Evolutionary conservation across 2,329 filamentous ascomycete genomes (phyloP).

Genomic region (Neonectria sp.): DNA sequence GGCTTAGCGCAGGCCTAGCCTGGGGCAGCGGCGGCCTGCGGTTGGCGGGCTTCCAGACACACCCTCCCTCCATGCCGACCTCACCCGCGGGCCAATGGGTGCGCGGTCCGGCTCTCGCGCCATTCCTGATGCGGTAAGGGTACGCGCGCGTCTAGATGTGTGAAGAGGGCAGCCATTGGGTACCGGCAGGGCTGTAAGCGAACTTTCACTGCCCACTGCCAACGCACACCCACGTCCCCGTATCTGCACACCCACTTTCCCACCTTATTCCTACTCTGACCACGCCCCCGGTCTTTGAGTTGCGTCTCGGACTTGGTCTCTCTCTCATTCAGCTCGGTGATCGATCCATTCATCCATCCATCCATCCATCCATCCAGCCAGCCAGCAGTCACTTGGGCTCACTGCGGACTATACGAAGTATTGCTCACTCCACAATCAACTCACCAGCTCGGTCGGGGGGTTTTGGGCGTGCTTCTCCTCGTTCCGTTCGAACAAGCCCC

Average conservation of each 20-base stretch:
- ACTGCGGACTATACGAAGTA: not conserved
- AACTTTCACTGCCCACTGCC: constrained; percentile 47
- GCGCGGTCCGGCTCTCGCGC: constrained; percentile 40
- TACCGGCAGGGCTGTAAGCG: constrained; percentile 50
- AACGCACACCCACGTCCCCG: constrained; percentile 44
- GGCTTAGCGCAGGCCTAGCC: not conserved
- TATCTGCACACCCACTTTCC: constrained; percentile 32
- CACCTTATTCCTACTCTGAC: constrained; percentile 27
- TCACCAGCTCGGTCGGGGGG: not conserved
- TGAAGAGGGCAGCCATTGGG: constrained; percentile 46
- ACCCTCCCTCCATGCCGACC: constrained; percentile 31
- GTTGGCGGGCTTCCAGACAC: constrained; percentile 40
- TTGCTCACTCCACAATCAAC: constrained; percentile 10
- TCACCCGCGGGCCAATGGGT: constrained; percentile 44
- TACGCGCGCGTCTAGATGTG: constrained; percentile 51
- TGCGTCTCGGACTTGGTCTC: not conserved
- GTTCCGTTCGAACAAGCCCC: not conserved
- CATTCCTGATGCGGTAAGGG: constrained; percentile 36
- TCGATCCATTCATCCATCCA: constrained; percentile 18
- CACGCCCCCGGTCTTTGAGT: constrained; percentile 16
- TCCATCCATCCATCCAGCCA: constrained; percentile 17
- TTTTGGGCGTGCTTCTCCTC: not conserved
- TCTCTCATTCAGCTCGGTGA: not conserved
- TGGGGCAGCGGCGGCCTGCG: not conserved
- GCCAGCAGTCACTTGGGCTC: not conserved